Percentiles rank a stretch among this genome's conserved stretches.
Conservation (phyloP, 106 monocot genomes). For the Acorus calamus region DNA sequence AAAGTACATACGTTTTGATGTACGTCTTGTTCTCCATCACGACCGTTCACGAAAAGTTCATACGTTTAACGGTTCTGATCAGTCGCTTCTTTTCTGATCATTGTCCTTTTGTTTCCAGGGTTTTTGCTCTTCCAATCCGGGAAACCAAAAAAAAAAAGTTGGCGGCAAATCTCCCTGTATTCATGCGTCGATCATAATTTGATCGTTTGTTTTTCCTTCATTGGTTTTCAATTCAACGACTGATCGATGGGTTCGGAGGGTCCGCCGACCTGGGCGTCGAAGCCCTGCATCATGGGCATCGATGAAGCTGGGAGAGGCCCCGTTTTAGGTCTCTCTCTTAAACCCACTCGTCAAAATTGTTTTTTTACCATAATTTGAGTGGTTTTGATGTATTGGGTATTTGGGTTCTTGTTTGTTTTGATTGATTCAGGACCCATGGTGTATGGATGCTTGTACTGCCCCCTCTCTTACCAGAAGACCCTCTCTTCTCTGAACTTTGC, state of each 20-base stretch:
- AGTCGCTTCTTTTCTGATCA: too few species aligned
- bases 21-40: too few species aligned
- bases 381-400: neutral
- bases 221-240: too few species aligned
- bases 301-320: slow-evolving; percentile 97
- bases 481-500: slow-evolving; percentile 74
- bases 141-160: too few species aligned
- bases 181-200: too few species aligned
- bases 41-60: too few species aligned
- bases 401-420: neutral
- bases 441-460: slow-evolving; percentile 90
- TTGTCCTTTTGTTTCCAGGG: too few species aligned
- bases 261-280: slow-evolving; percentile 61
- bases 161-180: too few species aligned
- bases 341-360: neutral
- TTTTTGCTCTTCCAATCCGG: too few species aligned
- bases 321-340: slow-evolving; percentile 51
- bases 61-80: too few species aligned
- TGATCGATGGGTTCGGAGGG: slow-evolving; percentile 21
- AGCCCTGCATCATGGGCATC: slow-evolving; percentile 95
- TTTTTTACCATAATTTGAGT: neutral
- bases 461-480: slow-evolving; percentile 62
- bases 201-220: too few species aligned
- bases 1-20: too few species aligned
- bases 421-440: slow-evolving; percentile 81